Evolutionary conservation across 129 eudicot genomes (phyloP).

Genomic region (Ambrosia trifida): DNA sequence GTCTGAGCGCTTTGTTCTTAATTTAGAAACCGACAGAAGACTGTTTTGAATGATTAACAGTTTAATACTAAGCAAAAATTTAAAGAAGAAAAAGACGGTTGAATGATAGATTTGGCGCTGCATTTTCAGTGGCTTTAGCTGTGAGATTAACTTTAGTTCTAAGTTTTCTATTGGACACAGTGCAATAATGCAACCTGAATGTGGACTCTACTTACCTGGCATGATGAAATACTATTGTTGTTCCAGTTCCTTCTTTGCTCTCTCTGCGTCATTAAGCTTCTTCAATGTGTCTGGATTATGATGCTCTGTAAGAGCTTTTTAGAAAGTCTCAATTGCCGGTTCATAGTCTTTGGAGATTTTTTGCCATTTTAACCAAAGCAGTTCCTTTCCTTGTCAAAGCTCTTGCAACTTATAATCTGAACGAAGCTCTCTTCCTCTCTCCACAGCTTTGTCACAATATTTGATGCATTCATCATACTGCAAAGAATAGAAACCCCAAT

Average conservation of each 20-base stretch:
- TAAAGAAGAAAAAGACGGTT: neutral
- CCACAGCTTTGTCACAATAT: constrained; percentile 96
- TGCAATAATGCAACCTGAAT: neutral
- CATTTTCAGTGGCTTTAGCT: neutral
- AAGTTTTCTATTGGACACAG: constrained; percentile 1
- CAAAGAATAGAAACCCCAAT: neutral
- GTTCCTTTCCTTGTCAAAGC: constrained; percentile 96
- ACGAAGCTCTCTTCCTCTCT: constrained; percentile 94
- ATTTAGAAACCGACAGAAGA: neutral
- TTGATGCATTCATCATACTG: constrained; percentile 95
- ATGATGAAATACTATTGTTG: constrained; percentile 68
- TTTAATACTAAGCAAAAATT: neutral
- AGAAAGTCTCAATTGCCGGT: constrained; percentile 90
- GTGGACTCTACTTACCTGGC: neutral
- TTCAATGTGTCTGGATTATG: constrained; percentile 94
- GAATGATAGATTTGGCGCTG: neutral
- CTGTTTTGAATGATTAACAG: constrained; percentile 3
- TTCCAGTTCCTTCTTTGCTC: constrained; percentile 89
- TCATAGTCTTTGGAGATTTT: constrained; percentile 79
- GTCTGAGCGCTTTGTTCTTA: neutral
- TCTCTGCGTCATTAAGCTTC: constrained; percentile 94
- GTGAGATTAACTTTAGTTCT: neutral
- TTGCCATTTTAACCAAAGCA: constrained; percentile 85
- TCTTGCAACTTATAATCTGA: constrained; percentile 90
- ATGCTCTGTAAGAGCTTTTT: constrained; percentile 95